Evolutionary conservation across 1,284 basidiomycete genomes (phyloP).

Genomic region (Ceratobasidium sp.): DNA sequence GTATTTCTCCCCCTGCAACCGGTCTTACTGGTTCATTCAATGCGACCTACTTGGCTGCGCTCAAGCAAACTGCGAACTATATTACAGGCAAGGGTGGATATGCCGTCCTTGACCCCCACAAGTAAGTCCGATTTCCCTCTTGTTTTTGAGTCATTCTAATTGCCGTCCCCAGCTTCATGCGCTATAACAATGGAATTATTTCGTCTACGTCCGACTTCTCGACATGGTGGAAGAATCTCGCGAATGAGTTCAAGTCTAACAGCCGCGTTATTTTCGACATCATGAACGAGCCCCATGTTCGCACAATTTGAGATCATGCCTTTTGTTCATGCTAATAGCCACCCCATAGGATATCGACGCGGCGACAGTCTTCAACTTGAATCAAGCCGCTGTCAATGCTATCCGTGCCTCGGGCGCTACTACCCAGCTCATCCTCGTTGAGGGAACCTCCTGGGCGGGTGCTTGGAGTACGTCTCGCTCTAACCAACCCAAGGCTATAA

Average conservation of each 20-base stretch:
- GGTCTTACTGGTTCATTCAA: constrained; percentile 52
- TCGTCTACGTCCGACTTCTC: constrained; percentile 66
- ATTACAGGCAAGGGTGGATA: constrained; percentile 72
- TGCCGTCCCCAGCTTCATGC: constrained; percentile 64
- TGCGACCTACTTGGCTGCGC: constrained; percentile 65
- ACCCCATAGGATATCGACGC: constrained; percentile 32
- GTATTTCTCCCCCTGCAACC: constrained; percentile 65
- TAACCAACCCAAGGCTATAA: too few relatives aligned
- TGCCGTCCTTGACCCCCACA: constrained; percentile 65
- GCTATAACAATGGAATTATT: constrained; percentile 67
- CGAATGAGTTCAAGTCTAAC: constrained; percentile 60
- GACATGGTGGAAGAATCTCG: constrained; percentile 71
- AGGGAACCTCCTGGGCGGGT: constrained; percentile 61
- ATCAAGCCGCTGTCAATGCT: constrained; percentile 75
- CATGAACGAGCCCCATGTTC: constrained; percentile 72
- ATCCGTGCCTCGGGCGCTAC: constrained; percentile 72
- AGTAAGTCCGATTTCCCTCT: constrained; percentile 56
- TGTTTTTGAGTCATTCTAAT: too few relatives aligned
- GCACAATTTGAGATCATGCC: too few relatives aligned
- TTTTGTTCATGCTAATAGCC: too few relatives aligned
- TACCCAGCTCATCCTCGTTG: constrained; percentile 63
- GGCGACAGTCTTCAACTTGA: constrained; percentile 53
- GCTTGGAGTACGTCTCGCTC: constrained; percentile 55
- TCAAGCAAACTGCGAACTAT: constrained; percentile 69
- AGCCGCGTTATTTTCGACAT: constrained; percentile 61